Base-by-base conservation (phyloP, 108 stramenopile genomes). In the Stephanodiscus triporus region DNA sequence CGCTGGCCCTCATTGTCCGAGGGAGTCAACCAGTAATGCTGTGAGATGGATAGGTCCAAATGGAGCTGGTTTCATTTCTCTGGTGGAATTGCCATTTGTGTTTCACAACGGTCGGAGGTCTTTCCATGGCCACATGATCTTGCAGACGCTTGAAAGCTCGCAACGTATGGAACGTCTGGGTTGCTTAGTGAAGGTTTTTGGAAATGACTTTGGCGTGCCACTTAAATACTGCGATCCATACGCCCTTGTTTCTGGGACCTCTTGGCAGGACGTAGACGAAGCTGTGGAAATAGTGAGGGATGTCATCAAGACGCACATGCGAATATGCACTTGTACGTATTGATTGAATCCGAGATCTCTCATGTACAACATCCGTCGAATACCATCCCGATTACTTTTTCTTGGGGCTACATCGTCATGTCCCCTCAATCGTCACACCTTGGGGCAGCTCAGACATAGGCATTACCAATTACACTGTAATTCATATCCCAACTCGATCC, bases 261-360 rank as follows among this genome's bases (percentile, higher is more conserved):
- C 26, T 10, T 54, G 53, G 23, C 53, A 54, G 23, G 2, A 2
- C 13, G 53, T 54, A 27, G 53, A 54, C 5, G 53, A 54, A 11
- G 53, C 53, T 13, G 23, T 54, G 53, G 23, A 54, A 23, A 26
- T 54, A 24, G 53, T 54, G 24, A 24, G 23, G 8, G 53, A 24
- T 26, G 53, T 27, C 20, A 66, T 66, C 51, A 13, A n/a, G 29
- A 53, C 4, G n/a, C 66, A 66, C 19, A 47, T 29, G 49, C 30
- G 9, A 0, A 20, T 9, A 14, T 66, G 66, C 34, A 9, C 34
- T 48, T 64, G 63, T 24, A 4, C 22, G 0, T 19, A 24, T 64
- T 62, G 61, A 62, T 32, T 62, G 32, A 34, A 34, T 5, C 32
- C 32, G 32, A 34, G 32, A 5, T 34, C 32, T 34, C 32, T 34